phyloP scores from a whole-genome alignment of 495 filamentous ascomycete genomes.

The Cudoniella acicularis region DNA sequence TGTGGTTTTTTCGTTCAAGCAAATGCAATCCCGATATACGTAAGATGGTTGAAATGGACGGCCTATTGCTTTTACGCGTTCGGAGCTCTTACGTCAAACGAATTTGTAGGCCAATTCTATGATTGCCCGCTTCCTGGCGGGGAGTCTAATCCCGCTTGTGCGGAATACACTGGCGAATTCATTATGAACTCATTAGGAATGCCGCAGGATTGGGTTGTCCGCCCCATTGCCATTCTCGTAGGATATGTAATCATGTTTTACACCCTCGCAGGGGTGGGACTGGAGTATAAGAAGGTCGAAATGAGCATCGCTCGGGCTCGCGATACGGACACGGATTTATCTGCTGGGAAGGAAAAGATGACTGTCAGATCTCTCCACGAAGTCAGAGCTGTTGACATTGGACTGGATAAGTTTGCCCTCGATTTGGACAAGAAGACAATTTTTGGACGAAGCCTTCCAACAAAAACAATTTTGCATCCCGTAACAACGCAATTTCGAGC shows the following conservation, averaged over 20 bases:
- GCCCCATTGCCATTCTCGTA: conserved; percentile 58
- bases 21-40: conserved; percentile 67
- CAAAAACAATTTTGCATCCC: conserved; percentile 57
- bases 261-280: conserved; percentile 47
- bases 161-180: conserved; percentile 61
- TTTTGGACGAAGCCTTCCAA: conserved; percentile 41
- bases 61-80: conserved; percentile 63
- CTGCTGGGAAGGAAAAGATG: conserved; percentile 60
- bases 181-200: conserved; percentile 64
- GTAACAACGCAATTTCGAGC: conserved; percentile 59
- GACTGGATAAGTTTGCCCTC: conserved; percentile 56
- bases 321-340: conserved; percentile 49
- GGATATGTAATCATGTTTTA: conserved; percentile 57
- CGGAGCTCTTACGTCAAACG: conserved; percentile 62
- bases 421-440: conserved; percentile 55
- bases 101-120: conserved; percentile 65
- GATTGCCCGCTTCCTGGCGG: conserved; percentile 57
- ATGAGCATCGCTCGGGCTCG: conserved; percentile 57
- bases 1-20: conserved; percentile 72
- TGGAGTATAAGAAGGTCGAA: conserved; percentile 55
- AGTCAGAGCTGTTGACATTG: conserved; percentile 54
- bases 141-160: conserved; percentile 57
- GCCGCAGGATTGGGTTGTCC: conserved; percentile 55
- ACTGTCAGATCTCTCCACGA: conserved; percentile 44
- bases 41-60: conserved; percentile 66